phyloP scores from a whole-genome alignment of 2,329 filamentous ascomycete species.

The Orbilia ellipsospora region DNA sequence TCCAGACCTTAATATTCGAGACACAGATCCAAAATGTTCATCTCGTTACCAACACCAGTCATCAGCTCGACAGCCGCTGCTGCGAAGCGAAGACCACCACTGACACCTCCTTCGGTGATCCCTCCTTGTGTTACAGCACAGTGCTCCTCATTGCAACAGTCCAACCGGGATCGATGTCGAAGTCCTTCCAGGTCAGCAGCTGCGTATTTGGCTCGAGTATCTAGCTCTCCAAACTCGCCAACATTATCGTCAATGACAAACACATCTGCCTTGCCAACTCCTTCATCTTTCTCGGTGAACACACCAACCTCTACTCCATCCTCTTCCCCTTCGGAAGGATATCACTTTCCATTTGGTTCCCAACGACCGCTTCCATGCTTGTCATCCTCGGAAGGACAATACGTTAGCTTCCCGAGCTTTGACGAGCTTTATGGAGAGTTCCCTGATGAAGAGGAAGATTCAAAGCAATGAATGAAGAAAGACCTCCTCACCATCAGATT shows the following conservation, averaged over 20 bases:
- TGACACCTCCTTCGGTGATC: constrained; percentile 65
- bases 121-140: constrained; percentile 64
- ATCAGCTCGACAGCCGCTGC: constrained; percentile 38
- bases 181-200: constrained; percentile 63
- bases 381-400: constrained; percentile 65
- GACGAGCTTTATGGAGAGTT: constrained; percentile 72
- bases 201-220: constrained; percentile 64
- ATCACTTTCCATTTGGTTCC: constrained; percentile 59
- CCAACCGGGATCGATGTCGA: constrained; percentile 62
- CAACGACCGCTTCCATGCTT: constrained; percentile 43
- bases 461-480: constrained; percentile 31
- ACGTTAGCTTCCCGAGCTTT: constrained; percentile 80
- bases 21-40: constrained; percentile 57
- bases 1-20: not conserved
- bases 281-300: constrained; percentile 53
- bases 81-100: constrained; percentile 62
- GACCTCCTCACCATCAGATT: not conserved
- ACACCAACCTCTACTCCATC: constrained; percentile 62
- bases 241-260: constrained; percentile 54
- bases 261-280: constrained; percentile 51
- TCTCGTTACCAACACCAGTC: constrained; percentile 58
- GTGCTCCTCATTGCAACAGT: constrained; percentile 62
- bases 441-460: constrained; percentile 57
- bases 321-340: constrained; percentile 61
- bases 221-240: constrained; percentile 56